Base-by-base conservation (phyloP, 208 protist genomes). In the Sergeia podlipaevii region DNA sequence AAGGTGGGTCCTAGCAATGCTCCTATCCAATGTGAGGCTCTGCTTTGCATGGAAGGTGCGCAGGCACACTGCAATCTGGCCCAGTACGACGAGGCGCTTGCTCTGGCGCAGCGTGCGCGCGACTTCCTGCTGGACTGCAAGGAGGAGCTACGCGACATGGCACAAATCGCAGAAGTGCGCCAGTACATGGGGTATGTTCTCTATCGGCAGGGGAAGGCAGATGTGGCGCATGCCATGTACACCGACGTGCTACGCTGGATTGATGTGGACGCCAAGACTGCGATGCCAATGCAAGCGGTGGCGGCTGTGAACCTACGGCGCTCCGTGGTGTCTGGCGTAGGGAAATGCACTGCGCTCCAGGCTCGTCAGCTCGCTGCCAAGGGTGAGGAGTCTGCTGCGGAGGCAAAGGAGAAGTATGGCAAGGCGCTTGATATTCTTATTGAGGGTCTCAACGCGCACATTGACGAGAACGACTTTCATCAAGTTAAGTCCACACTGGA, bases 231-330 rank as follows among this genome's bases (percentile, higher is more conserved):
- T 3, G 65, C 70, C 43, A 46, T 85, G 36, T 84, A 93, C 37
- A 71, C 72, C 29, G 67, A 82, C 17, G 68, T 96, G 4, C 67
- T 93, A 42, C 64, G 60, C 4, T 96, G 89, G 85, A 82, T 96
- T 39, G 80, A 93, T 50, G 83, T 88, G 33, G 89, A 96, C 37
- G 72, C 85, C 10, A 85, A 85, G 61, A 60, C 73, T 3, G 81
- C 79, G 23, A 78, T 79, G 77, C 89, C 89, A 39, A 90, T 96
- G 76, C 81, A 92, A 61, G 82, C 85, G 0, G 89, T 96, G 23
- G 79, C 89, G 4, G 89, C 85, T 2, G 70, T 89, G 21, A 87
- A 96, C 52, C 78, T 92, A 53, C 75, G 83, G 18, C 85, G 86
- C 58, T 75, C 67, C 4, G 75, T 96, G 8, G 39, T 93, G n/a